Evolutionary conservation across 2,329 filamentous ascomycete genomes (phyloP).

Genomic region (Hypoxylon sp.): DNA sequence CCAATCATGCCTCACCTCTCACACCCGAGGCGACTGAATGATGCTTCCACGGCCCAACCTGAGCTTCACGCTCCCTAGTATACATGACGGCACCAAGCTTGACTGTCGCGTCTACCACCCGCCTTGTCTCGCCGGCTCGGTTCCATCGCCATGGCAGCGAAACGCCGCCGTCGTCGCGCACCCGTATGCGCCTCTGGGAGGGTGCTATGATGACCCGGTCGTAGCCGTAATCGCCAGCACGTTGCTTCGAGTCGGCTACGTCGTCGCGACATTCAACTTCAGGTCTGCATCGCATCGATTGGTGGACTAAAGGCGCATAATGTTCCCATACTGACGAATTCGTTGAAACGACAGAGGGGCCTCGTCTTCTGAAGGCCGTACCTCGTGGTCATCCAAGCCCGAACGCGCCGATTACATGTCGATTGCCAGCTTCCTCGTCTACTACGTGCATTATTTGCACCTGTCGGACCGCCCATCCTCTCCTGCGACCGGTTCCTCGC

Average conservation of each 20-base stretch:
- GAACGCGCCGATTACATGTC: constrained; percentile 86
- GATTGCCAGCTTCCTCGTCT: constrained; percentile 78
- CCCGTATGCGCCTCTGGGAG: constrained; percentile 89
- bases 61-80: constrained; percentile 81
- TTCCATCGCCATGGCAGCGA: constrained; percentile 51
- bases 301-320: neutral
- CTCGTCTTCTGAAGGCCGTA: constrained; percentile 74
- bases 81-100: constrained; percentile 78
- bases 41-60: constrained; percentile 66
- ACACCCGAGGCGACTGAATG: constrained; percentile 27
- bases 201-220: constrained; percentile 82
- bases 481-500: constrained; percentile 2
- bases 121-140: constrained; percentile 48
- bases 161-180: constrained; percentile 74
- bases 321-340: neutral
- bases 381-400: constrained; percentile 85
- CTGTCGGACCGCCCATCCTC: constrained; percentile 46
- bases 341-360: constrained; percentile 69
- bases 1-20: constrained; percentile 23
- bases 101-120: constrained; percentile 87
- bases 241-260: constrained; percentile 72
- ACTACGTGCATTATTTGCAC: constrained; percentile 72
- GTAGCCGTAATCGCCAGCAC: constrained; percentile 71
- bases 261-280: constrained; percentile 93
- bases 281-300: constrained; percentile 53